Evolutionary conservation across 345 rosid species (phyloP).

Genomic region (Ceriops decandra): DNA sequence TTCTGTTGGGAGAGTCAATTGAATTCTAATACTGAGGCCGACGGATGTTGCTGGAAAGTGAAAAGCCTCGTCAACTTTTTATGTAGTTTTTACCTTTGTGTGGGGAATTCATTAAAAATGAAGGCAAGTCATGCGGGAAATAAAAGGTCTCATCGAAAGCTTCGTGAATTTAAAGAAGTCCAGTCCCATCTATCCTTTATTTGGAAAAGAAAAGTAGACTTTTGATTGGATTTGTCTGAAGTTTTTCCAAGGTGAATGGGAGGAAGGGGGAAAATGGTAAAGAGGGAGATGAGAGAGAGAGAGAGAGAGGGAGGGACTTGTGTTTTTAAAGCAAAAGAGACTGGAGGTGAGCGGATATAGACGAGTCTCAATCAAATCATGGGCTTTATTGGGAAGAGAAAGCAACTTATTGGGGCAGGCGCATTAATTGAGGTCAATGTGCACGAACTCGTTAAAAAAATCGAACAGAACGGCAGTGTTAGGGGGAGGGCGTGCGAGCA

Average conservation of each 20-base stretch:
- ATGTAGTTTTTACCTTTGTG: too few species aligned
- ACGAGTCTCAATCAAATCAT: conserved; percentile 5
- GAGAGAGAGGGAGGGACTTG: not conserved
- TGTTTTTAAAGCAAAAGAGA: conserved; percentile 23
- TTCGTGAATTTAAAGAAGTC: conserved; percentile 39
- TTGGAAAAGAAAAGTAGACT: conserved; percentile 13
- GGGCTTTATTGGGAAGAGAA: conserved; percentile 23
- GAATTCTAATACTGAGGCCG: too few species aligned
- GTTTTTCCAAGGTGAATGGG: conserved; percentile 22
- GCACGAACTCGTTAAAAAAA: not conserved
- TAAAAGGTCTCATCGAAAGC: conserved; percentile 31
- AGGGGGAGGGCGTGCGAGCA: too few species aligned
- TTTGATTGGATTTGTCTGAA: conserved; percentile 36
- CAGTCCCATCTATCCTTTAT: conserved; percentile 21
- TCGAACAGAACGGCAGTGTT: not conserved
- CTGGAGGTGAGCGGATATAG: not conserved
- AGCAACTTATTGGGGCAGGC: not conserved
- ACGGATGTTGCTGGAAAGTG: too few species aligned
- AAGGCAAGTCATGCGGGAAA: conserved; percentile 9
- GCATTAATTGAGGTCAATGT: conserved; percentile 2
- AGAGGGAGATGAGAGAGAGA: conserved; percentile 8
- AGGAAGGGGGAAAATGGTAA: not conserved
- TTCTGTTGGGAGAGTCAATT: too few species aligned
- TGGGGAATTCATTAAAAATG: not conserved
- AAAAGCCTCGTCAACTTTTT: too few species aligned